Evolutionary conservation across 352 stramenopile species (phyloP).

Genomic region (Pythium phragmiticola): DNA sequence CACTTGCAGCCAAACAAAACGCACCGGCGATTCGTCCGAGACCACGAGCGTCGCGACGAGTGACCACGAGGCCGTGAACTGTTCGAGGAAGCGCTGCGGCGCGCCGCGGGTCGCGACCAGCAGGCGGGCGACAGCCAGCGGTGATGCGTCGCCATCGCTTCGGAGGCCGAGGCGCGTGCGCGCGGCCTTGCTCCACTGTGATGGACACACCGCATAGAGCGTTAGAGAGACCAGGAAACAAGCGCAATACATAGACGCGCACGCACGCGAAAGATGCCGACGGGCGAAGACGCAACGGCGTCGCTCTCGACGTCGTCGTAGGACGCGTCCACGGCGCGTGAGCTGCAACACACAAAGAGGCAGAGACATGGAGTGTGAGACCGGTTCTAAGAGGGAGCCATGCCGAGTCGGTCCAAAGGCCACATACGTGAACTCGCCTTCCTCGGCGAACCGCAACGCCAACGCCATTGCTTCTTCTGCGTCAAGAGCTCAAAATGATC

Average conservation of each 20-base stretch:
- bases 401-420: not conserved
- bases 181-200: constrained; percentile 50
- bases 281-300: constrained; percentile 26
- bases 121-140: constrained; percentile 34
- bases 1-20: constrained; percentile 9
- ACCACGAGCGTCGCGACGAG: constrained; percentile 53
- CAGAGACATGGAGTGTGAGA: not conserved
- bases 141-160: not conserved
- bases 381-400: not conserved
- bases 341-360: constrained; percentile 30
- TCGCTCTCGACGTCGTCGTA: constrained; percentile 25
- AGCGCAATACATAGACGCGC: not conserved
- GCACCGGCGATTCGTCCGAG: constrained; percentile 48
- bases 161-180: constrained; percentile 23
- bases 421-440: constrained; percentile 31
- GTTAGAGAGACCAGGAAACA: not conserved
- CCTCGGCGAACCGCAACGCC: constrained; percentile 34
- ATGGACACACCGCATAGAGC: not conserved
- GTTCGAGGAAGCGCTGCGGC: constrained; percentile 47
- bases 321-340: constrained; percentile 39
- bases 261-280: constrained; percentile 58
- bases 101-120: constrained; percentile 47
- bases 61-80: constrained; percentile 44
- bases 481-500: not conserved
- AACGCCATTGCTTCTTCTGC: constrained; percentile 25